Percentiles rank a stretch among this genome's conserved stretches.
Evolutionary conservation across 1,139 yeast species (phyloP).

Genomic region (Hansenula lynferdii): DNA sequence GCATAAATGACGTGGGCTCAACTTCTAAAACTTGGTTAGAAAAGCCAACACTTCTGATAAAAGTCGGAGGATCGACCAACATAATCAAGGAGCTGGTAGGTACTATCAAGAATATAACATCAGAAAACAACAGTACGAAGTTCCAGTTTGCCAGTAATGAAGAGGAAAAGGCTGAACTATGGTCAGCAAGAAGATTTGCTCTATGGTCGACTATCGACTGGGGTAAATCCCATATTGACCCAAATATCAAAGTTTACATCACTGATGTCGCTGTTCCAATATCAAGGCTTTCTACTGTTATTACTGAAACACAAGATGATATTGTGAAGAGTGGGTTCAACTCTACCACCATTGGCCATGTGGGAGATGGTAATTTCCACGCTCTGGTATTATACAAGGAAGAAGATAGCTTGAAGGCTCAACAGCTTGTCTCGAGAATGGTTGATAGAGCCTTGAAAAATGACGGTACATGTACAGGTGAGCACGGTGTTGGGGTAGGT

Average conservation of each 20-base stretch:
- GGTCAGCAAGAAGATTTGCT: constrained; percentile 87
- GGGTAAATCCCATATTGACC: constrained; percentile 42
- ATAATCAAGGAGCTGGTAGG: too few relatives aligned
- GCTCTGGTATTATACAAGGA: constrained; percentile 43
- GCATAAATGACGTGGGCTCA: constrained; percentile 40
- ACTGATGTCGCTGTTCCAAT: constrained; percentile 91
- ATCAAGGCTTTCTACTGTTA: constrained; percentile 57
- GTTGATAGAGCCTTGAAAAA: constrained; percentile 31
- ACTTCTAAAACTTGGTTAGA: constrained; percentile 41
- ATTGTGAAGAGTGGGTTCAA: constrained; percentile 67
- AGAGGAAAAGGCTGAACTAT: constrained; percentile 67
- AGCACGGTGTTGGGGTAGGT: constrained; percentile 61
- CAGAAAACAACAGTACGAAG: too few relatives aligned
- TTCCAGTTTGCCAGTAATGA: constrained; percentile 23
- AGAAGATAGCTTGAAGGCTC: constrained; percentile 26
- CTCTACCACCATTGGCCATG: constrained; percentile 65
- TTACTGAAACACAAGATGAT: constrained; percentile 52
- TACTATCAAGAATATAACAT: too few relatives aligned
- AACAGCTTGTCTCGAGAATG: constrained; percentile 30
- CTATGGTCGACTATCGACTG: constrained; percentile 37
- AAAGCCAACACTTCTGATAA: constrained; percentile 56
- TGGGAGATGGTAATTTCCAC: constrained; percentile 51
- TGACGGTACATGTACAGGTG: constrained; percentile 67
- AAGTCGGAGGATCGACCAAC: constrained; percentile 59
- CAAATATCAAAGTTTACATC: constrained; percentile 71